Conservation (phyloP, 345 rosid species). For the Turnera subulata region DNA sequence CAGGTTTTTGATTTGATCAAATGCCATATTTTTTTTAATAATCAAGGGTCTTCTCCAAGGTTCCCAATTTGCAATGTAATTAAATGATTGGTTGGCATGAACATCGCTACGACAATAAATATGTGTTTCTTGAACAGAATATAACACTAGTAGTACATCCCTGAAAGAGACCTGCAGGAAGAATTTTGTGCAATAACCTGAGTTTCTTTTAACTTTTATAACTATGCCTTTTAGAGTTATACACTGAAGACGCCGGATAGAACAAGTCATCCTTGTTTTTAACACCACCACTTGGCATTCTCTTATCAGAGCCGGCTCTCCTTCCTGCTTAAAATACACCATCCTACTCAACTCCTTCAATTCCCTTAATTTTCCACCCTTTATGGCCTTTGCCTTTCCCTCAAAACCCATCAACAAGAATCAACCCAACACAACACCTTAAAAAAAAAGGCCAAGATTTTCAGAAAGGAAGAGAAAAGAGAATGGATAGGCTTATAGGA, state of each 20-base stretch:
- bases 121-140: neutral
- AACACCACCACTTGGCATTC: conserved; percentile 42
- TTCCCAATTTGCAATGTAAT: neutral
- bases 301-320: conserved; percentile 39
- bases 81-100: neutral
- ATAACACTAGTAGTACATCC: neutral
- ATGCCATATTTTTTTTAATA: neutral
- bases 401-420: no score
- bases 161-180: conserved; percentile 22
- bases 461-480: no score
- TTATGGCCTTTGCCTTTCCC: neutral
- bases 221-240: neutral
- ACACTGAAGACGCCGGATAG: conserved; percentile 33
- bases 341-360: neutral
- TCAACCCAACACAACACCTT: no score
- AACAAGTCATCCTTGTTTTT: conserved; percentile 45
- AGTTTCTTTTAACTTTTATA: conserved; percentile 2
- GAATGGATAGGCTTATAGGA: conserved; percentile 59
- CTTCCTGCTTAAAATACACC: conserved; percentile 8
- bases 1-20: no score
- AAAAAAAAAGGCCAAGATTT: no score
- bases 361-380: neutral
- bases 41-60: neutral
- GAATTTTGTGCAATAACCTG: neutral
- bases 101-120: conserved; percentile 8